Base-by-base conservation (phyloP, 257 asterid species). In the Perilla frutescens region DNA sequence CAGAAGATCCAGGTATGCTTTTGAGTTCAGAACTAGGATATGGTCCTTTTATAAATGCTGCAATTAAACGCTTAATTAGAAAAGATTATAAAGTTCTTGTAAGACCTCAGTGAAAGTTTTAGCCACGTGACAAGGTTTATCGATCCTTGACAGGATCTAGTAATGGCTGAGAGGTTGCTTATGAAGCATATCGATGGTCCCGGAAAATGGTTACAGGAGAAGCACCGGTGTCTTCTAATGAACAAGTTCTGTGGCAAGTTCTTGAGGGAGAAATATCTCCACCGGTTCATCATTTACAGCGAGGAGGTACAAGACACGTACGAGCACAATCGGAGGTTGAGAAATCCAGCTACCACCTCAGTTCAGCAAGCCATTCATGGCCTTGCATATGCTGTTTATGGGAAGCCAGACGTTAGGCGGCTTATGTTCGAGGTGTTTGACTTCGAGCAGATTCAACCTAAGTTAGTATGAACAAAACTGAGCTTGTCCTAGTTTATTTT, bases 161-260 rank as follows among this genome's bases (percentile, higher is more conserved):
- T 90, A 73, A 81, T 95, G 97, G 98, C 99, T 0, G 98, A 95
- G 87, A 89, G 97, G 79, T 70, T 92, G 80, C 96, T 95, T 1
- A 87, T 95, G 97, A 95, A 95, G 86, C 99, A 95, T 78, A 80
- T 95, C 14, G 98, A 95, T 73, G 99, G 98, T 61, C 99, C 99
- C 0, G 98, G 99, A 26, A 87, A 83, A 80, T 92, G 99, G 99
- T 31, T 95, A 66, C 92, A 89, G 58, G 98, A 90, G 77, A 89
- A 75, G 76, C 99, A 95, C 84, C 83, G 98, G 0, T 77, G 89
- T 26, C 66, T 92, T 7, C 84, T 95, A 44, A 95, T 95, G 99
- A 95, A 95, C 89, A 95, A 95, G 82, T 92, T 90, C 77, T 95
- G 99, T 1, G 99, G 98, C 43, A 95, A 68, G 82, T 92, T 83